phyloP scores from a whole-genome alignment of 2,329 filamentous ascomycete species.

The Dothideomycetes sp. region DNA sequence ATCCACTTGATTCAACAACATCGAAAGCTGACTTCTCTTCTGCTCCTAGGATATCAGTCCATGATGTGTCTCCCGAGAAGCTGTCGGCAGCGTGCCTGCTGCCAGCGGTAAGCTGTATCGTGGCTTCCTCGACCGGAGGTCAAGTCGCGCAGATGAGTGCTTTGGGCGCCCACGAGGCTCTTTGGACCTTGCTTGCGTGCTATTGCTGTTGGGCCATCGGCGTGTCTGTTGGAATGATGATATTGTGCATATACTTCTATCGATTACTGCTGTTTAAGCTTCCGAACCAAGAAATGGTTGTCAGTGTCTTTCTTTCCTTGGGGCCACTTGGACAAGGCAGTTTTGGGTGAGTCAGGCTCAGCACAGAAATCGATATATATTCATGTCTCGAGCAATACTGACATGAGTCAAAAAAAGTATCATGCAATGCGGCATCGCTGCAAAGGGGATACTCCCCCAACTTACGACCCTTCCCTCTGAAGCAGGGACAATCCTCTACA shows the following conservation, averaged over 20 bases:
- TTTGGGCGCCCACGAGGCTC: constrained; percentile 45
- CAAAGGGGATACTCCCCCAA: constrained; percentile 31
- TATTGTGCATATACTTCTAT: constrained; percentile 61
- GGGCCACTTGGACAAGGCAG: constrained; percentile 59
- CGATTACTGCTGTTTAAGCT: constrained; percentile 58
- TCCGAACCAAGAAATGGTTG: constrained; percentile 57
- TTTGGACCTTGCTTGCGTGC: constrained; percentile 53
- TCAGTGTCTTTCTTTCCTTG: constrained; percentile 58
- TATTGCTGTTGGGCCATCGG: constrained; percentile 64
- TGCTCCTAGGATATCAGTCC: constrained; percentile 24
- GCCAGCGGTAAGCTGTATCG: constrained; percentile 57
- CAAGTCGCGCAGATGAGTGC: constrained; percentile 53
- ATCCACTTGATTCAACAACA: no score
- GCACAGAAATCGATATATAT: no score
- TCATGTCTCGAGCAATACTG: neutral
- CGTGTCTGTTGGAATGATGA: constrained; percentile 50
- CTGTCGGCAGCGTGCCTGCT: constrained; percentile 59
- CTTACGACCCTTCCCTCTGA: constrained; percentile 30
- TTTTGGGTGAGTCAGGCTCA: constrained; percentile 34
- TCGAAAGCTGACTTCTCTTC: no score
- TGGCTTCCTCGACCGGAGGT: constrained; percentile 56
- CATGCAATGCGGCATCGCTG: constrained; percentile 38
- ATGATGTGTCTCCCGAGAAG: constrained; percentile 30
- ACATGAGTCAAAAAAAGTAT: constrained; percentile 32
- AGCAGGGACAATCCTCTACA: constrained; percentile 48